These are phyloP conservation scores for Edaphochlamys debaryana DNA, from an alignment of 139 green algal species.

Conservation along the genomic window DNA sequence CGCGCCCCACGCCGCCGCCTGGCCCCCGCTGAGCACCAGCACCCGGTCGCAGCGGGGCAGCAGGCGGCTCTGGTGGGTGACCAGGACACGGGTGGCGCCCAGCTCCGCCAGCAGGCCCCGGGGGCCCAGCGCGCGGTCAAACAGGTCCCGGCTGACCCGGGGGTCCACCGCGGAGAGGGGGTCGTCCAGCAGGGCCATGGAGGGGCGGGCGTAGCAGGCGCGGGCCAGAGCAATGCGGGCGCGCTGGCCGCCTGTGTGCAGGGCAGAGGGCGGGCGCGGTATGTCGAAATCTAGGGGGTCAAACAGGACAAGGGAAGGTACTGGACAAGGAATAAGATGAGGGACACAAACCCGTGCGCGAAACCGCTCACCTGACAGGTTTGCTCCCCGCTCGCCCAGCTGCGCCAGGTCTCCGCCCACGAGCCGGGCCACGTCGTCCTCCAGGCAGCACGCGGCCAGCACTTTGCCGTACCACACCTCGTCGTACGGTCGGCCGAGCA, in stretches of 20 bases:
- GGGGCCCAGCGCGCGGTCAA: slow-evolving; percentile 67
- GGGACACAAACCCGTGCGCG: too few relatives aligned
- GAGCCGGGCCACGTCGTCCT: slow-evolving; percentile 68
- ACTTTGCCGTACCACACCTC: slow-evolving; percentile 58
- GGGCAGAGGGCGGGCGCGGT: too few relatives aligned
- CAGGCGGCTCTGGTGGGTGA: slow-evolving; percentile 82
- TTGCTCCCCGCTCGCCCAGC: slow-evolving; percentile 91
- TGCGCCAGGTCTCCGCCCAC: slow-evolving; percentile 85
- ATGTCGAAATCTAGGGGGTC: too few relatives aligned
- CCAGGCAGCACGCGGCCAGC: slow-evolving; percentile 73
- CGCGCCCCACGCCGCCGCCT: too few relatives aligned
- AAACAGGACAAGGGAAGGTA: too few relatives aligned
- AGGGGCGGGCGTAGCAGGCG: slow-evolving; percentile 67
- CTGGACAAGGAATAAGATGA: too few relatives aligned
- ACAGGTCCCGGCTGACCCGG: slow-evolving; percentile 65
- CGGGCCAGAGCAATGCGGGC: slow-evolving; percentile 75
- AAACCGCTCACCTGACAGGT: slow-evolving; percentile 64
- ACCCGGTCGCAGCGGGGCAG: slow-evolving; percentile 65
- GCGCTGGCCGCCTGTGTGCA: slow-evolving; percentile 82
- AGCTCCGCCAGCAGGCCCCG: slow-evolving; percentile 40
- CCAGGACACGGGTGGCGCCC: slow-evolving; percentile 70
- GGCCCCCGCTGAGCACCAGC: too few relatives aligned
- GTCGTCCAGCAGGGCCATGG: slow-evolving; percentile 81
- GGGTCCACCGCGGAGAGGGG: slow-evolving; percentile 80
- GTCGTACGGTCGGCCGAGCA: slow-evolving; percentile 76